Percentiles rank a stretch among this genome's conserved stretches.
phyloP scores from a whole-genome alignment of 2,329 filamentous ascomycete species.

The Moelleriella libera region DNA sequence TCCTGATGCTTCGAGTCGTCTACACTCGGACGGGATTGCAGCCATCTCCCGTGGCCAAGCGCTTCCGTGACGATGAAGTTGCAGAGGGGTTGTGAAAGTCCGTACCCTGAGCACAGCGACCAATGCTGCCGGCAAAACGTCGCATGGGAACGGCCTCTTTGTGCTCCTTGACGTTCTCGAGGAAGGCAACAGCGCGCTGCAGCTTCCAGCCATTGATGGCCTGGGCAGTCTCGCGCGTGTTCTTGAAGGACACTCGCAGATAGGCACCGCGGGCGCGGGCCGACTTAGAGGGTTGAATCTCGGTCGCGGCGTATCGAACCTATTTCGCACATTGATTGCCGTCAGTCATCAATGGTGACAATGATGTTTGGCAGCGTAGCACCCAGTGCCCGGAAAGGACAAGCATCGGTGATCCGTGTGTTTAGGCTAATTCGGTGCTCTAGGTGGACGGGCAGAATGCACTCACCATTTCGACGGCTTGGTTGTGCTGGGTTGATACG shows the following conservation, averaged over 20 bases:
- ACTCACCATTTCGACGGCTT: background rate
- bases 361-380: no score
- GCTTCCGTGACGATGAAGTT: no score
- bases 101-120: constrained; percentile 96
- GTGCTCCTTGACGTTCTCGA: constrained; percentile 96
- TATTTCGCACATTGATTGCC: constrained; percentile 19
- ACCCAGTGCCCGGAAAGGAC: no score
- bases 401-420: no score
- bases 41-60: no score
- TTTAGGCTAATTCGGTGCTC: no score
- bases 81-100: background rate
- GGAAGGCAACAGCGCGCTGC: constrained; percentile 86
- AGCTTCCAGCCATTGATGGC: constrained; percentile 99
- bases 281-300: constrained; percentile 81
- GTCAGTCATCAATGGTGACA: background rate
- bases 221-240: constrained; percentile 98
- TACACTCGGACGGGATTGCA: no score
- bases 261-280: constrained; percentile 97
- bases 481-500: background rate
- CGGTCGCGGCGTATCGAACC: constrained; percentile 93
- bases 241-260: constrained; percentile 99
- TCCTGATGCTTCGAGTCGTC: no score
- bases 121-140: constrained; percentile 90
- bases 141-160: constrained; percentile 97
- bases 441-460: background rate